Evolutionary conservation across 805 yeast genomes (phyloP).

Genomic region (Metschnikowia reukaufii): DNA sequence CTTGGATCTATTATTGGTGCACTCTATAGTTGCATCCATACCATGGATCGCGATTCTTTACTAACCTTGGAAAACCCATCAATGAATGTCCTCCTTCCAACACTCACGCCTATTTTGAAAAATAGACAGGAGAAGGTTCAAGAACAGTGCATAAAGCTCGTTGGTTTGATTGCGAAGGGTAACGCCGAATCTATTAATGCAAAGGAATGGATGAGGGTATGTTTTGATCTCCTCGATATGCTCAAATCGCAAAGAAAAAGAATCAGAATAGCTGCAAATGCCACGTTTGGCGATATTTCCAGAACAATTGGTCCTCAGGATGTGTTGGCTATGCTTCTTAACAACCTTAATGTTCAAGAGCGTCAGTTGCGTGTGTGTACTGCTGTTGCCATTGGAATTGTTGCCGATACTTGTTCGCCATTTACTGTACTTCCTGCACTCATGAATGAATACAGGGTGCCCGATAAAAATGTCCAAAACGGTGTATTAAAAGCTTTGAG

Average conservation of each 20-base stretch:
- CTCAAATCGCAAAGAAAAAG: conserved; percentile 75
- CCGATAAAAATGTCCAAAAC: conserved; percentile 90
- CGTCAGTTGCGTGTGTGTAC: conserved; percentile 96
- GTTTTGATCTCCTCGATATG: conserved; percentile 87
- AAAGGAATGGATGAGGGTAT: conserved; percentile 96
- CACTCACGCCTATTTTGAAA: conserved; percentile 86
- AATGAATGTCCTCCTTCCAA: conserved; percentile 75
- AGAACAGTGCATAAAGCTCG: conserved; percentile 71
- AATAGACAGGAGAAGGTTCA: conserved; percentile 91
- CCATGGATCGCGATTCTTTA: conserved; percentile 57
- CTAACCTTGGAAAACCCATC: conserved; percentile 64
- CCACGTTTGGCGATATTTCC: conserved; percentile 88
- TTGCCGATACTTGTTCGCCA: conserved; percentile 90
- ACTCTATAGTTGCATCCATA: conserved; percentile 57
- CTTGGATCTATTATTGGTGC: conserved; percentile 83
- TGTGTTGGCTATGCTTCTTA: conserved; percentile 77
- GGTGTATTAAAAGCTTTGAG: conserved; percentile 91
- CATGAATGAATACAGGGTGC: conserved; percentile 92
- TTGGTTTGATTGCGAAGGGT: conserved; percentile 77
- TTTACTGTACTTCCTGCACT: conserved; percentile 91
- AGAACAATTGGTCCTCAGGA: conserved; percentile 95
- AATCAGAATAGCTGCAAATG: conserved; percentile 81
- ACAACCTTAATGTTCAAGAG: conserved; percentile 87
- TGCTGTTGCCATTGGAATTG: conserved; percentile 96
- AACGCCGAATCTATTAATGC: conserved; percentile 85